Evolutionary conservation across 2,329 filamentous ascomycete genomes (phyloP).

Genomic region (Ophioceras dolichostomum): DNA sequence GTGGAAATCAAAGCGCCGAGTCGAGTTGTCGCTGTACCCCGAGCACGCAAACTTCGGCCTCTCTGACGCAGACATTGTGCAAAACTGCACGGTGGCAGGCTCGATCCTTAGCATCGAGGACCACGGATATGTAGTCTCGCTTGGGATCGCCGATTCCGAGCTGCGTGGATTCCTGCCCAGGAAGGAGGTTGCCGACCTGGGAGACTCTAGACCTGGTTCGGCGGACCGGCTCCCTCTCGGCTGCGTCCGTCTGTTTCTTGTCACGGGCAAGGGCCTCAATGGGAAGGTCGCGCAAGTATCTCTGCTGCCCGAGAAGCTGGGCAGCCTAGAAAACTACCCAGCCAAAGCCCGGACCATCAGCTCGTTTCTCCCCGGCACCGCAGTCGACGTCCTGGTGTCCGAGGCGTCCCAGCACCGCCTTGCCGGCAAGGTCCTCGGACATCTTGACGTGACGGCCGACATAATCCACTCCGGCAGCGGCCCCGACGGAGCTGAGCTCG

Average conservation of each 20-base stretch:
- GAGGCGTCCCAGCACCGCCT: slow-evolving; percentile 66
- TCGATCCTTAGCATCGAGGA: slow-evolving; percentile 89
- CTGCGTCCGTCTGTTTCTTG: slow-evolving; percentile 71
- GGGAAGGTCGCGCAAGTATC: slow-evolving; percentile 83
- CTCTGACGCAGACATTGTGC: slow-evolving; percentile 57
- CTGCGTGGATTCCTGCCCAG: slow-evolving; percentile 76
- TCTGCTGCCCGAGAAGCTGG: slow-evolving; percentile 56
- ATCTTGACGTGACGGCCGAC: slow-evolving; percentile 84
- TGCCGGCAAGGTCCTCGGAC: slow-evolving; percentile 80
- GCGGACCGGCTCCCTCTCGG: slow-evolving; percentile 64
- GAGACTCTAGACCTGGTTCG: slow-evolving; percentile 12
- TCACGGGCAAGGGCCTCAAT: slow-evolving; percentile 61
- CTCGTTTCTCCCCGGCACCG: slow-evolving; percentile 83
- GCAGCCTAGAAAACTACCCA: slow-evolving; percentile 53
- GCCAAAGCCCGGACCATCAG: slow-evolving; percentile 76
- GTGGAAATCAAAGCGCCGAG: slow-evolving; percentile 62
- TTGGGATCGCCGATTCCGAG: slow-evolving; percentile 58
- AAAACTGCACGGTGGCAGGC: slow-evolving; percentile 72
- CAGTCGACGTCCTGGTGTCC: slow-evolving; percentile 71
- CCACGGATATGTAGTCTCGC: slow-evolving; percentile 86
- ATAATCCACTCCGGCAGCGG: slow-evolving; percentile 76
- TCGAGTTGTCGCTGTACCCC: slow-evolving; percentile 79
- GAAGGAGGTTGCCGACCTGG: slow-evolving; percentile 63
- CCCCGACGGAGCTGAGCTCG: slow-evolving; percentile 55
- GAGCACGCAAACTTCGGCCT: slow-evolving; percentile 67